Percentiles rank a stretch among this genome's conserved stretches.
Conservation (phyloP, 352 stramenopile genomes). For the Aphanomyces euteiches region DNA sequence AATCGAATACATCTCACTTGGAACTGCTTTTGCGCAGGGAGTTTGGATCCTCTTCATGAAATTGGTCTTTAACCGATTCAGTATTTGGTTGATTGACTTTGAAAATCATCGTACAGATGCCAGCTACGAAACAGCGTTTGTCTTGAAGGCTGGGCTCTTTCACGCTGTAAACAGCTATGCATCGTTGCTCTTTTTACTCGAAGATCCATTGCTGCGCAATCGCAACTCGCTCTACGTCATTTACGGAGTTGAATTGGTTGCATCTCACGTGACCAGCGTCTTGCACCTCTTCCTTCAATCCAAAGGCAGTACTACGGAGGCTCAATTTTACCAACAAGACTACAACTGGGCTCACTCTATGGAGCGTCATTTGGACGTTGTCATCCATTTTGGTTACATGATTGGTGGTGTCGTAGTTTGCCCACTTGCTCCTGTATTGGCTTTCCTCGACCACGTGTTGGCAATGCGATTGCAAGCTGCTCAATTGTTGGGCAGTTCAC, state of each 20-base stretch:
- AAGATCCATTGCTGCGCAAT: slow-evolving; percentile 10
- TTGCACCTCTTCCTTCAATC: not conserved
- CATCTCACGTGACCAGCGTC: not conserved
- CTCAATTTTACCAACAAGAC: slow-evolving; percentile 15
- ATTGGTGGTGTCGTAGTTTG: slow-evolving; percentile 91
- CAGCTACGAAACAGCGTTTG: slow-evolving; percentile 88
- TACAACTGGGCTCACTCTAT: not conserved
- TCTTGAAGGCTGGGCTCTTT: slow-evolving; percentile 93
- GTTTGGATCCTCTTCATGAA: slow-evolving; percentile 87
- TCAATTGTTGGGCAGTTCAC: slow-evolving; percentile 76
- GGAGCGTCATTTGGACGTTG: slow-evolving; percentile 28
- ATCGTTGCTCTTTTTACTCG: slow-evolving; percentile 58
- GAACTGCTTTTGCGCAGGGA: slow-evolving; percentile 56
- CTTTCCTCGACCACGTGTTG: slow-evolving; percentile 90
- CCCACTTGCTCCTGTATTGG: slow-evolving; percentile 88
- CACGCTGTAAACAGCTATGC: slow-evolving; percentile 95
- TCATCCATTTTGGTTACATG: slow-evolving; percentile 84
- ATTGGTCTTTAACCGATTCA: slow-evolving; percentile 85
- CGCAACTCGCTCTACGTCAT: slow-evolving; percentile 18
- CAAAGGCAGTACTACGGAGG: not conserved
- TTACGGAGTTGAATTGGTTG: slow-evolving; percentile 18
- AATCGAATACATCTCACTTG: slow-evolving; percentile 55
- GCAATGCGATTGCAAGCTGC: slow-evolving; percentile 89
- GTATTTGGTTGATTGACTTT: slow-evolving; percentile 84
- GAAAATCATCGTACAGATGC: slow-evolving; percentile 91